Evolutionary conservation across 2,329 filamentous ascomycete species (phyloP).

Genomic region (Pseudomassariella vexata): DNA sequence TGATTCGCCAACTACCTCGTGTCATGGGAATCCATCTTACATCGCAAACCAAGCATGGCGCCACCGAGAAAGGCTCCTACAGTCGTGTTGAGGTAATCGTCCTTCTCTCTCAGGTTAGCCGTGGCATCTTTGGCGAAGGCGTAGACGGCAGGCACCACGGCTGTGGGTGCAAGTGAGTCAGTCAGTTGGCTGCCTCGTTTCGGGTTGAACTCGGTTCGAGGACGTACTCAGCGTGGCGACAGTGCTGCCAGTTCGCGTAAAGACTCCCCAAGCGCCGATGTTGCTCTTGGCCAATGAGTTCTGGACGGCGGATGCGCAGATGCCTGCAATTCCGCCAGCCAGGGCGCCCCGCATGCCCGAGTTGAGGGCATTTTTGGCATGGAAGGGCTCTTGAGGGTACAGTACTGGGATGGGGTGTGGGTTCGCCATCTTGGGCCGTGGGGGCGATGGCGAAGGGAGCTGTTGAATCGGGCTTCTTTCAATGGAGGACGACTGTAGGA

Average conservation of each 20-base stretch:
- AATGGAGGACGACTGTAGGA: too few species aligned
- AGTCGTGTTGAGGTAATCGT: conserved; percentile 70
- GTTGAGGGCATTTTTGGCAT: conserved; percentile 69
- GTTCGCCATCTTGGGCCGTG: conserved; percentile 25
- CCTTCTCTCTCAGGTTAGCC: conserved; percentile 79
- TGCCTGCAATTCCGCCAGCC: conserved; percentile 61
- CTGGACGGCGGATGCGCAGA: conserved; percentile 71
- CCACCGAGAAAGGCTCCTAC: conserved; percentile 75
- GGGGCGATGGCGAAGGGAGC: conserved; percentile 10
- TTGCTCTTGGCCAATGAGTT: conserved; percentile 83
- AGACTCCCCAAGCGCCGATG: conserved; percentile 72
- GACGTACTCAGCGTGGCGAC: conserved; percentile 53
- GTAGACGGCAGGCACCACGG: conserved; percentile 68
- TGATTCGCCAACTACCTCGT: too few species aligned
- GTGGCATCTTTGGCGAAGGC: conserved; percentile 70
- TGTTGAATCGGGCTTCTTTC: too few species aligned
- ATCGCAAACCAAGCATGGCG: conserved; percentile 62
- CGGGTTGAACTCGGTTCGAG: not conserved
- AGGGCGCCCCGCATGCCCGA: conserved; percentile 58
- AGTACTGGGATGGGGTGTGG: conserved; percentile 18
- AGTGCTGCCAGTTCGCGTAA: conserved; percentile 71
- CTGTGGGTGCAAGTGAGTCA: conserved; percentile 35
- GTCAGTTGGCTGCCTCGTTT: conserved; percentile 1
- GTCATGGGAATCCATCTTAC: conserved; percentile 44
- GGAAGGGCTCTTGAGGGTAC: conserved; percentile 46